Conservation (phyloP, 2,329 filamentous ascomycete species). For the Albophoma yamanashiensis region DNA sequence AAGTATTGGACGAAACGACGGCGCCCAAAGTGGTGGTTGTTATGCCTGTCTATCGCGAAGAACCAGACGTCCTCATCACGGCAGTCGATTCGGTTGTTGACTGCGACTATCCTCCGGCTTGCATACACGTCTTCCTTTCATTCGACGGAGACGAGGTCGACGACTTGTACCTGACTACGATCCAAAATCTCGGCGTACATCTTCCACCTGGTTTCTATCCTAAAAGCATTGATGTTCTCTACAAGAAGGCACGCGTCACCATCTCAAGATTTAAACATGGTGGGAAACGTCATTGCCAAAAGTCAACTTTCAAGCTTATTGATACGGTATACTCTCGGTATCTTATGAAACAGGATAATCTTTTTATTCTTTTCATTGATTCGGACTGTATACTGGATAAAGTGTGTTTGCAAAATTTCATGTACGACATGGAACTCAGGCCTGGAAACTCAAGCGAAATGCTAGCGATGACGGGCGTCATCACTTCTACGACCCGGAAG, state of each 20-base stretch:
- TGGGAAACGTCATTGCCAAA: conserved; percentile 92
- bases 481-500: conserved; percentile 84
- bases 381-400: conserved; percentile 91
- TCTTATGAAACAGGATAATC: conserved; percentile 74
- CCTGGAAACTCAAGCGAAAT: conserved; percentile 86
- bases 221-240: conserved; percentile 80
- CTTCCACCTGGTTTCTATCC: conserved; percentile 69
- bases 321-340: conserved; percentile 87
- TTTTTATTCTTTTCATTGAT: conserved; percentile 95
- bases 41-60: conserved; percentile 95
- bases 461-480: conserved; percentile 96
- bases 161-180: conserved; percentile 78
- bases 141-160: conserved; percentile 89
- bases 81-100: conserved; percentile 88
- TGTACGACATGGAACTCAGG: conserved; percentile 97
- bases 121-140: conserved; percentile 89
- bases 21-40: conserved; percentile 92
- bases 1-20: conserved; percentile 70
- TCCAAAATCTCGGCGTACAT: conserved; percentile 75
- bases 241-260: conserved; percentile 73
- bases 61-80: conserved; percentile 70
- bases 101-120: conserved; percentile 85
- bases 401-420: conserved; percentile 90
- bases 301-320: conserved; percentile 84
- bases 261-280: conserved; percentile 88